Evolutionary conservation across 1,284 basidiomycete genomes (phyloP), one percentile per base, ranked within the genome.

Genomic region (Cystobasidium sp.): DNA sequence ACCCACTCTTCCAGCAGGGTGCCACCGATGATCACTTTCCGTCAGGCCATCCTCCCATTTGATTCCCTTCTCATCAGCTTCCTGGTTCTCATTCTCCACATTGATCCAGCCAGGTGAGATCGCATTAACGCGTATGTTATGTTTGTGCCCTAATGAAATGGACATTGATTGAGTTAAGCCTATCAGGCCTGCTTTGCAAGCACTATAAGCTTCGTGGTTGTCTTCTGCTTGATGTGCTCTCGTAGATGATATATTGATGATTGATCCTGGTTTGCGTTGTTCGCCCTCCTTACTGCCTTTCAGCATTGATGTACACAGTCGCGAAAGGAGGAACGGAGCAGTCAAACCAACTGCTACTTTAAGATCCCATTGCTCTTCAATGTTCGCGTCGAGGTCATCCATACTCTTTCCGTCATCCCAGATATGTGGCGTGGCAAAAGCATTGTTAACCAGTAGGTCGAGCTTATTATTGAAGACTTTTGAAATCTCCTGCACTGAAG

Each of bases 371-470:
- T 72, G 47, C n/a, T 46, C 20, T 47, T 63, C 59, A 37, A 72
- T 72, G 24, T 41, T 58, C 2, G 51, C 66, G 5, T 56, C 43
- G 12, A 44, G 16, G 24, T 63, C 69, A 14, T 70, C 68, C 31
- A 52, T 51, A 12, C 46, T 62, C 18, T 44, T 58, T 3, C 46
- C 58, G 12, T 46, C 47, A 22, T 61, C 46, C 61, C 59, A 72
- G 12, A 41, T 65, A 24, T 72, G 69, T 47, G 69, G 69, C 20
- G 69, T 64, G 22, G 62, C 61, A 22, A 65, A 52, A 3, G 69
- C 69, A 53, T 72, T 72, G 51, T 72, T 72, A 62, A 72, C 49
- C 20, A 72, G 69, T 9, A 72, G 46, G 52, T 72, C 69, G 18
- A 72, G 52, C 31, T 56, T 63, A n/a, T 41, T 41, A 44, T 65